Evolutionary conservation across 495 filamentous ascomycete genomes (phyloP).

Genomic region (Trichoderma orchidacearum): DNA sequence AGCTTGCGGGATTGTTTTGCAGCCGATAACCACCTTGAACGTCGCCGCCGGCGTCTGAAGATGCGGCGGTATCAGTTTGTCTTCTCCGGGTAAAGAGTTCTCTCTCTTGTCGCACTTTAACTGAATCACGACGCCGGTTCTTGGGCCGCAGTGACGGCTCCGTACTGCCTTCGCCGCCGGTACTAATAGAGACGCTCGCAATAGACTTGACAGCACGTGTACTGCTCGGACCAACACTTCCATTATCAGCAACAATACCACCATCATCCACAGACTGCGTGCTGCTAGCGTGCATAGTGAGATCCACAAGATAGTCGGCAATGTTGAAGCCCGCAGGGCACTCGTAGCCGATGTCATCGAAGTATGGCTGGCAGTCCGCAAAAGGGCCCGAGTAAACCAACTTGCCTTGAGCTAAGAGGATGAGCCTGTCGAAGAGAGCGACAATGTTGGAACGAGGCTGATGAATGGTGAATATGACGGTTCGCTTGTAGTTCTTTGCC

Average conservation of each 20-base stretch:
- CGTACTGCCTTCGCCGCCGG: conserved; percentile 44
- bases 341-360: conserved; percentile 76
- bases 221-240: conserved; percentile 72
- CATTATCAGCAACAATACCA: conserved; percentile 44
- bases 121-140: conserved; percentile 54
- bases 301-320: conserved; percentile 90
- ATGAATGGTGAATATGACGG: conserved; percentile 96
- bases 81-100: conserved; percentile 82
- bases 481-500: conserved; percentile 90
- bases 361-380: conserved; percentile 80
- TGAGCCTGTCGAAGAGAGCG: conserved; percentile 87
- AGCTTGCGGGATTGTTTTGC: conserved; percentile 47
- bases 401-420: conserved; percentile 78
- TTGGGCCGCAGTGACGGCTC: conserved; percentile 42
- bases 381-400: conserved; percentile 90
- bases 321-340: conserved; percentile 98
- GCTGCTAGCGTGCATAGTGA: conserved; percentile 79
- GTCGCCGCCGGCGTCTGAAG: conserved; percentile 49
- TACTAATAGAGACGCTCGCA: conserved; percentile 61
- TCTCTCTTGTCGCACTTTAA: conserved; percentile 72
- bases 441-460: conserved; percentile 99
- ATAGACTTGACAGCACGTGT: conserved; percentile 84
- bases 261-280: conserved; percentile 33
- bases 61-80: conserved; percentile 52
- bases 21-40: conserved; percentile 43